Conservation (phyloP, 495 filamentous ascomycete genomes). For the Xylaria bambusicola region DNA sequence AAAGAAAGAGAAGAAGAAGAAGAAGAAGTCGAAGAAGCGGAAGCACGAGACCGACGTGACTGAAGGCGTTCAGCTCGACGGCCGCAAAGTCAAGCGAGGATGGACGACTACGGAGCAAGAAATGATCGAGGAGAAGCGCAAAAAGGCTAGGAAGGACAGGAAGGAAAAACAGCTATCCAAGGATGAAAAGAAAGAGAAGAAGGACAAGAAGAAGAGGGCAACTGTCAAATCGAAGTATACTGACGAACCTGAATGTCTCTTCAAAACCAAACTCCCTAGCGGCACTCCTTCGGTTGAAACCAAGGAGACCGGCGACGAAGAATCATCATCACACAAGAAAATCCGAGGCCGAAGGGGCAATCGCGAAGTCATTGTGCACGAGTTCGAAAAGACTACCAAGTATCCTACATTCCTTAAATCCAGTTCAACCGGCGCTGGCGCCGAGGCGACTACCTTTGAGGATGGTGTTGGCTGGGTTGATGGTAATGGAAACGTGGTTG, state of each 20-base stretch:
- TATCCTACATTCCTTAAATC: slow-evolving; percentile 74
- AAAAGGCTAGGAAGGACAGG: slow-evolving; percentile 36
- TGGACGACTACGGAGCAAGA: slow-evolving; percentile 72
- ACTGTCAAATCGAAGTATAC: slow-evolving; percentile 73
- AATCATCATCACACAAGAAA: slow-evolving; percentile 52
- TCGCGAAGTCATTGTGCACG: slow-evolving; percentile 67
- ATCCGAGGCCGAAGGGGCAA: slow-evolving; percentile 54
- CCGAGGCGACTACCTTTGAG: slow-evolving; percentile 55
- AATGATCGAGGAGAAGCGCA: slow-evolving; percentile 52
- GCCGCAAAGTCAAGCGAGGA: slow-evolving; percentile 80
- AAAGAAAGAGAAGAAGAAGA: slow-evolving; percentile 40
- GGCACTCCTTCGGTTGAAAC: slow-evolving; percentile 38
- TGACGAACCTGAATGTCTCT: slow-evolving; percentile 74
- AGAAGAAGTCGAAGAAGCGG: slow-evolving; percentile 57
- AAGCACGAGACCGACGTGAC: slow-evolving; percentile 65
- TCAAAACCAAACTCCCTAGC: slow-evolving; percentile 73
- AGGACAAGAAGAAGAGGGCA: slow-evolving; percentile 58
- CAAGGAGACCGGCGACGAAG: slow-evolving; percentile 42
- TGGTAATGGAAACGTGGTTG: slow-evolving; percentile 71
- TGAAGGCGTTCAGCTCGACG: slow-evolving; percentile 70
- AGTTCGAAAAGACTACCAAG: slow-evolving; percentile 77
- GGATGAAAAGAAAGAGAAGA: slow-evolving; percentile 41
- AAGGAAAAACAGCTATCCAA: slow-evolving; percentile 15
- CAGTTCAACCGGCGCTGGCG: slow-evolving; percentile 32
- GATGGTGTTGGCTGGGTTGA: slow-evolving; percentile 91